These are phyloP conservation scores for Lactarius tabidus DNA, from an alignment of 768 basidiomycete species.

Conservation along the genomic window DNA sequence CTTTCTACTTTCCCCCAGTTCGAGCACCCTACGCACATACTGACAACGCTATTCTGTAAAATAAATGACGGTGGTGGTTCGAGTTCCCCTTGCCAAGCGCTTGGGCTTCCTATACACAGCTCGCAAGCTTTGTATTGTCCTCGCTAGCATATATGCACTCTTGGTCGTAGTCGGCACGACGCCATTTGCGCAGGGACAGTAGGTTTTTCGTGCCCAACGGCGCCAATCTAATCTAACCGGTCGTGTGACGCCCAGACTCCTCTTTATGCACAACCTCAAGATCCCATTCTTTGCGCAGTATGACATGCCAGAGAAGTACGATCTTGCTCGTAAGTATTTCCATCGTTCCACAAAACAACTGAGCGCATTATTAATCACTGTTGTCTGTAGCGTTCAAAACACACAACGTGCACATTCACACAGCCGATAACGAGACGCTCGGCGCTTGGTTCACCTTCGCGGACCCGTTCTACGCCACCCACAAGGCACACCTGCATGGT, in stretches of 20 bases:
- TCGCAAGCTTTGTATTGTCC: conserved; percentile 33
- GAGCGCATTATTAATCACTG: neutral
- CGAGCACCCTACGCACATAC: neutral
- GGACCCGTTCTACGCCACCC: conserved; percentile 48
- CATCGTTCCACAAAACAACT: neutral
- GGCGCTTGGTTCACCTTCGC: conserved; percentile 89
- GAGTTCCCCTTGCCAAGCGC: neutral
- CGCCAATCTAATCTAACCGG: neutral
- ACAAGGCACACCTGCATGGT: conserved; percentile 34
- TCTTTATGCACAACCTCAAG: conserved; percentile 66
- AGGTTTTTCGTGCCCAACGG: conserved; percentile 31
- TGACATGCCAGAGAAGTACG: conserved; percentile 69
- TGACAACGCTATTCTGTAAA: neutral
- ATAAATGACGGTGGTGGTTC: conserved; percentile 13
- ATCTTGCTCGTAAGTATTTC: conserved; percentile 64
- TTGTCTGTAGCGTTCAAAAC: conserved; percentile 45
- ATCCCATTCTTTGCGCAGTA: conserved; percentile 64
- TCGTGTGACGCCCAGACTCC: conserved; percentile 38
- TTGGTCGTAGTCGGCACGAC: conserved; percentile 49
- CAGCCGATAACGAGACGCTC: conserved; percentile 70
- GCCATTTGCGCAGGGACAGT: conserved; percentile 70
- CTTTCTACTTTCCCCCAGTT: neutral
- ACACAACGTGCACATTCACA: conserved; percentile 62
- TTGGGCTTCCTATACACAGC: conserved; percentile 28
- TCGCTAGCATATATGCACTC: conserved; percentile 50